A percentile compares a stretch with the other conserved stretches of the same genome.
Evolutionary conservation across 768 basidiomycete species (phyloP).

Genomic region (Calvatia gigantea): DNA sequence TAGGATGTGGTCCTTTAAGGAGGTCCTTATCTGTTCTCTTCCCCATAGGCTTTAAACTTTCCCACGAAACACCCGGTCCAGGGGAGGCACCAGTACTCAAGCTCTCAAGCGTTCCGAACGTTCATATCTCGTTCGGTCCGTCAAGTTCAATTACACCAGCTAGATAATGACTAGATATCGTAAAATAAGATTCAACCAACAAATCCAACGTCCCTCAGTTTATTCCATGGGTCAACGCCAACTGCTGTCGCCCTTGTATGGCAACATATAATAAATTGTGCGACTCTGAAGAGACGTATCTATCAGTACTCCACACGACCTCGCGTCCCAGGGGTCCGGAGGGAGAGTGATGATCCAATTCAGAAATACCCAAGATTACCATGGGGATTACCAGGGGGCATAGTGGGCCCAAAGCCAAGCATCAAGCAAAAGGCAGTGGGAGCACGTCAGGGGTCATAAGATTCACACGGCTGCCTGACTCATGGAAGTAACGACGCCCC

Average conservation of each 20-base stretch:
- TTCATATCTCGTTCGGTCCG: no score
- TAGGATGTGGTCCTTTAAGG: no score
- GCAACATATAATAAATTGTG: neutral
- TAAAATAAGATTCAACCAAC: no score
- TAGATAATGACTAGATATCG: no score
- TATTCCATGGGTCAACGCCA: no score
- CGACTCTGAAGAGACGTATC: neutral
- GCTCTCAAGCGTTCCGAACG: no score
- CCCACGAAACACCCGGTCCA: no score
- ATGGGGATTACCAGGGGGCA: neutral
- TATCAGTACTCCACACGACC: neutral
- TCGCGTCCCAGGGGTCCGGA: neutral
- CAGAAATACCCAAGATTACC: neutral
- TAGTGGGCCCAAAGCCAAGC: neutral
- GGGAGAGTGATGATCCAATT: neutral
- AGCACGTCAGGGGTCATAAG: neutral
- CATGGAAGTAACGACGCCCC: neutral
- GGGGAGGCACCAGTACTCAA: no score
- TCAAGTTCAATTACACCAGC: no score
- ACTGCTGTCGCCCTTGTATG: neutral
- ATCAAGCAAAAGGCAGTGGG: neutral
- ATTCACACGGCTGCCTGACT: neutral
- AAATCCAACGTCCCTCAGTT: no score
- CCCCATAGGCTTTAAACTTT: no score
- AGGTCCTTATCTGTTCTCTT: no score